Evolutionary conservation across 495 filamentous ascomycete species (phyloP).

Genomic region (Podospora australis): DNA sequence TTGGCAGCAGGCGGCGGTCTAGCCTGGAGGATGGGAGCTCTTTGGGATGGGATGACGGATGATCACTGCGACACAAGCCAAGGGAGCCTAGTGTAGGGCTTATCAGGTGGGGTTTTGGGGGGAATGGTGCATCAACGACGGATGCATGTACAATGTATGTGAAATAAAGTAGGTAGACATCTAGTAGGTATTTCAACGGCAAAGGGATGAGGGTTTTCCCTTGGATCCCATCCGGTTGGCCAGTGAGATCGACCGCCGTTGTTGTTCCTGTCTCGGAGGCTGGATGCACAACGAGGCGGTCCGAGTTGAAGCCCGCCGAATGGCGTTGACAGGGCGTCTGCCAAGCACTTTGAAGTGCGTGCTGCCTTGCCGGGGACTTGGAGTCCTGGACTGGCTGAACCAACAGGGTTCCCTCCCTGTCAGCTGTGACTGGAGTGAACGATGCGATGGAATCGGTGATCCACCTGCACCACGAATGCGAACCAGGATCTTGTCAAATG

Average conservation of each 20-base stretch:
- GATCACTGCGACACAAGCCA: background rate
- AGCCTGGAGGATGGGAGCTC: background rate
- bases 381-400: too few relatives aligned
- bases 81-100: constrained; percentile 6
- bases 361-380: background rate
- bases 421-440: too few relatives aligned
- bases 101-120: constrained; percentile 2
- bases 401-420: background rate
- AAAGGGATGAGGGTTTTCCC: background rate
- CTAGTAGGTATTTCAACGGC: background rate
- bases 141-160: too few relatives aligned
- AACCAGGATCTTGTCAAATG: constrained; percentile 1
- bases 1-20: background rate
- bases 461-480: background rate
- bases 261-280: background rate
- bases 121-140: background rate
- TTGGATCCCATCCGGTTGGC: too few relatives aligned
- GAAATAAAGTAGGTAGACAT: background rate
- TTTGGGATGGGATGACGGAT: background rate
- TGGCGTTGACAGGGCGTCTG: background rate
- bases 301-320: background rate
- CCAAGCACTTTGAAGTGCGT: too few relatives aligned
- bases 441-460: background rate
- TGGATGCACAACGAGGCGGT: background rate
- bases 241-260: background rate